Conservation (phyloP, 495 filamentous ascomycete genomes). For the Clavariopsis aquatica region DNA sequence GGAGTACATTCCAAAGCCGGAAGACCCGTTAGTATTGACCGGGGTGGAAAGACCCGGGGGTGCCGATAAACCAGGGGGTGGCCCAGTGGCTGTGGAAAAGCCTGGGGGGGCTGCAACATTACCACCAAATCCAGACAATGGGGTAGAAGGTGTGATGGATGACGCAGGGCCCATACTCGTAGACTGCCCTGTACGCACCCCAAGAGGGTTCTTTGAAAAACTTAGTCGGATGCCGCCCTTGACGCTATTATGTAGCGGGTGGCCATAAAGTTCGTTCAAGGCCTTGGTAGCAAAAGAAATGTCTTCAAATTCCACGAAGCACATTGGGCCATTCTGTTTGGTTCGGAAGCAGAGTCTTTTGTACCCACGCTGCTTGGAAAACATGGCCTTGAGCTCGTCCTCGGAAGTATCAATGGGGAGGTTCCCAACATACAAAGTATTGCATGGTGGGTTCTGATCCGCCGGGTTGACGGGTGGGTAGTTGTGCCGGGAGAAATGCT, state of each 20-base stretch:
- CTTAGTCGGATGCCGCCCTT: slow-evolving; percentile 97
- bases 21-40: slow-evolving; percentile 25
- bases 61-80: slow-evolving; percentile 38
- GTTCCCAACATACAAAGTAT: slow-evolving; percentile 97
- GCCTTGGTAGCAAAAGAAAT: slow-evolving; percentile 91
- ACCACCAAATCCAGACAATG: slow-evolving; percentile 45
- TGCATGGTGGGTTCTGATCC: slow-evolving; percentile 96
- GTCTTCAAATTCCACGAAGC: slow-evolving; percentile 98
- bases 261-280: slow-evolving; percentile 87
- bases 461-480: slow-evolving; percentile 91
- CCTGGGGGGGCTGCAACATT: slow-evolving; percentile 31
- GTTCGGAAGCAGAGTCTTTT: slow-evolving; percentile 97
- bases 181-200: slow-evolving; percentile 78
- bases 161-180: slow-evolving; percentile 56
- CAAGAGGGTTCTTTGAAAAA: slow-evolving; percentile 97
- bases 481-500: slow-evolving; percentile 66
- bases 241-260: slow-evolving; percentile 83
- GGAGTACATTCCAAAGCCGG: slow-evolving; percentile 30
- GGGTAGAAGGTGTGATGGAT: slow-evolving; percentile 53
- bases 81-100: slow-evolving; percentile 39
- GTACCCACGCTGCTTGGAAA: slow-evolving; percentile 92
- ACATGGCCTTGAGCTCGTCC: slow-evolving; percentile 93
- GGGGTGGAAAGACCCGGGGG: slow-evolving; percentile 36
- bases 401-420: slow-evolving; percentile 91
- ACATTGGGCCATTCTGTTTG: slow-evolving; percentile 98